A percentile compares a stretch with the other conserved stretches of the same genome.
Evolutionary conservation across 1,284 basidiomycete species (phyloP).

Genomic region (Neonothopanus nambi): DNA sequence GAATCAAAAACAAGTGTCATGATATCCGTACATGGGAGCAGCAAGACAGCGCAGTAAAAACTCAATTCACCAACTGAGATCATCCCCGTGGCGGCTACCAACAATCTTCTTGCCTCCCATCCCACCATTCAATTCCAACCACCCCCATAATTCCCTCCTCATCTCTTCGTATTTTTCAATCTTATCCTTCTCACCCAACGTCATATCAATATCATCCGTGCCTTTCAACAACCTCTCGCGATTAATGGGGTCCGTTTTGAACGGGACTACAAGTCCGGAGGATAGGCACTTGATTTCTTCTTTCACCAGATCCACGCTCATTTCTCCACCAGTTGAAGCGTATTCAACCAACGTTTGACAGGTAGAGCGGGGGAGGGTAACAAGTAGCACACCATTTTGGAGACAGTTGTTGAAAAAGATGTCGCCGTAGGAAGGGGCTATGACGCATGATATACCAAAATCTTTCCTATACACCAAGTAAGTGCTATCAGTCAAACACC

Average conservation of each 20-base stretch:
- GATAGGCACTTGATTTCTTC: neutral
- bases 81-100: neutral
- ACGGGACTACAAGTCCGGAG: neutral
- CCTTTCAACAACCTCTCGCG: constrained; percentile 3
- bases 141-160: neutral
- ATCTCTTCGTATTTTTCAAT: constrained; percentile 1
- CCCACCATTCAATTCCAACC: constrained; percentile 2
- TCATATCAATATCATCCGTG: constrained; percentile 6
- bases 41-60: too few species aligned
- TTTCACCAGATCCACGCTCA: constrained; percentile 2
- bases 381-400: constrained; percentile 95
- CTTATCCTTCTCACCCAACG: neutral
- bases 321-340: neutral
- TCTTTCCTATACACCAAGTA: constrained; percentile 81
- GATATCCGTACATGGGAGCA: too few species aligned
- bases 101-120: neutral
- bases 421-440: constrained; percentile 92
- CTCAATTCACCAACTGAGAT: too few species aligned
- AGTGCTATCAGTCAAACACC: neutral
- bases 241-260: neutral
- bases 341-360: constrained; percentile 1
- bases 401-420: constrained; percentile 92
- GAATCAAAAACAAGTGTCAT: too few species aligned
- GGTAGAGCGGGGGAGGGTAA: constrained; percentile 31
- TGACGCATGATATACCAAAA: constrained; percentile 91